phyloP scores from a whole-genome alignment of 169 alveolate genomes.

The Cryptosporidium viatorum region DNA sequence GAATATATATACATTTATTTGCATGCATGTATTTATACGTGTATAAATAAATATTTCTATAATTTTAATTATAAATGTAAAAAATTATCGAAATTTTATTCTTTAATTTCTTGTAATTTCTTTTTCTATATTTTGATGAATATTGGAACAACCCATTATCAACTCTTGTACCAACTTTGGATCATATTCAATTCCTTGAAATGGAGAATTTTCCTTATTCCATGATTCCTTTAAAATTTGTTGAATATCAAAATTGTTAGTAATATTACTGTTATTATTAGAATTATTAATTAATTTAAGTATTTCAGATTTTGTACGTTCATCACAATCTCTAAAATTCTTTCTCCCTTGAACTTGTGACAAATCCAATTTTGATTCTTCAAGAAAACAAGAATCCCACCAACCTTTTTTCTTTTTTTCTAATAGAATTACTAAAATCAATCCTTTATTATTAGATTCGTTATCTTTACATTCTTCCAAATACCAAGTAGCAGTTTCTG shows the following conservation, averaged over 20 bases:
- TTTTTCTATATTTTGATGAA: neutral
- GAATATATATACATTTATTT: neutral
- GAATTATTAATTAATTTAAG: neutral
- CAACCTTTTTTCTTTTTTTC: constrained; percentile 40
- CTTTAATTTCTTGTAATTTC: neutral
- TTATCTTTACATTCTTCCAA: neutral
- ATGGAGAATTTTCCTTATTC: constrained; percentile 65
- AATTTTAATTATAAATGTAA: neutral
- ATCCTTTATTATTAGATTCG: neutral
- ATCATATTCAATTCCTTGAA: constrained; percentile 52
- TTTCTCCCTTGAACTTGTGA: constrained; percentile 15
- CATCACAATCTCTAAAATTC: constrained; percentile 47
- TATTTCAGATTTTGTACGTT: constrained; percentile 25
- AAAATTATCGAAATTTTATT: neutral
- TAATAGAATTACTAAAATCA: neutral
- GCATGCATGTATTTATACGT: neutral
- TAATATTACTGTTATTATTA: neutral
- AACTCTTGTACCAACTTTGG: constrained; percentile 33
- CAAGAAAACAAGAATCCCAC: constrained; percentile 46
- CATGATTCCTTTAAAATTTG: constrained; percentile 30
- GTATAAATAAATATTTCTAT: neutral
- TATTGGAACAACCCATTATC: neutral
- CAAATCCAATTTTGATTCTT: constrained; percentile 6
- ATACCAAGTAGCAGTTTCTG: constrained; percentile 49
- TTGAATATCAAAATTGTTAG: neutral